These are phyloP conservation scores for Musa troglodytarum DNA, from an alignment of 176 grass and related monocot genomes.

Conservation along the genomic window DNA sequence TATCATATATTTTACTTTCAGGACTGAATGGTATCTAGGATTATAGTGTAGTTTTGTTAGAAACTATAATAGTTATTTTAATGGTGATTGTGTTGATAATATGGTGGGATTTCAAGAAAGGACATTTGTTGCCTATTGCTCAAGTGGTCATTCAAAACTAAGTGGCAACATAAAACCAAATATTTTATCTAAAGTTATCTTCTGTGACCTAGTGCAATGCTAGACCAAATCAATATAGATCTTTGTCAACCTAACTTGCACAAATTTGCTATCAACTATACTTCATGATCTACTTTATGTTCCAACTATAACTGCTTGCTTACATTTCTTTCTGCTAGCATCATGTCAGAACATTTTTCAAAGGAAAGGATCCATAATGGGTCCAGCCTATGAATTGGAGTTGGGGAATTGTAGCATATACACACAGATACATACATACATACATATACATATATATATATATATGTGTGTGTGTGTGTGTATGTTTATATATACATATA, in stretches of 20 bases:
- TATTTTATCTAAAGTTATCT: neutral
- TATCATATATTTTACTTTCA: neutral
- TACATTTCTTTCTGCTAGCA: neutral
- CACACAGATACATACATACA: neutral
- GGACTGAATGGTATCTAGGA: neutral
- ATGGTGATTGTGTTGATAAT: too few species aligned
- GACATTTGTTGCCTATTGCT: neutral
- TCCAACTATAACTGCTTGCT: neutral
- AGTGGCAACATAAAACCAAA: neutral
- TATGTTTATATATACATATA: too few species aligned
- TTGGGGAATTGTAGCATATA: neutral
- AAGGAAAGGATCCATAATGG: too few species aligned
- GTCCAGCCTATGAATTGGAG: neutral
- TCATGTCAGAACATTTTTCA: neutral
- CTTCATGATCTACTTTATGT: neutral
- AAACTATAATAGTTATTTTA: neutral
- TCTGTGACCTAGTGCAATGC: neutral
- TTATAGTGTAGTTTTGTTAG: neutral
- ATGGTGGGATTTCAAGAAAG: neutral
- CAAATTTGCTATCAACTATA: neutral
- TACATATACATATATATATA: too few species aligned
- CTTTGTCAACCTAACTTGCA: neutral
- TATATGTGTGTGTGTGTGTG: too few species aligned
- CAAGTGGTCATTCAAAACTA: neutral
- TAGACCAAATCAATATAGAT: neutral